A percentile compares a stretch with the other conserved stretches of the same genome.
phyloP scores from a whole-genome alignment of 2,329 filamentous ascomycete genomes.

The Trichoderma citrinoviride region DNA sequence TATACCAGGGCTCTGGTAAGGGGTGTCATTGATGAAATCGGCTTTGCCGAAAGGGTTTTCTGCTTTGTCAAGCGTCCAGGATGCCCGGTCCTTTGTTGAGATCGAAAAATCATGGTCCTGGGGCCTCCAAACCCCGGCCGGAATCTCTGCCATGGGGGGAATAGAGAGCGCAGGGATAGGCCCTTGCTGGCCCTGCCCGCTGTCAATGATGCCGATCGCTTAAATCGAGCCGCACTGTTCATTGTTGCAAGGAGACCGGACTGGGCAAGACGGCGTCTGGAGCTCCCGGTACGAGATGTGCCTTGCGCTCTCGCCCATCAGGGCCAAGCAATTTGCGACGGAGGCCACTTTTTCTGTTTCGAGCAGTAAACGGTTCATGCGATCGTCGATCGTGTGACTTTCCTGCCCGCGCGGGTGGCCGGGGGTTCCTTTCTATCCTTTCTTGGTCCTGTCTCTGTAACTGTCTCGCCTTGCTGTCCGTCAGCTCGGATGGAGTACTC shows the following conservation, averaged over 20 bases:
- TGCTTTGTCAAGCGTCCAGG: neutral
- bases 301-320: neutral
- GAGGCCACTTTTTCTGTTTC: slow-evolving; percentile 19
- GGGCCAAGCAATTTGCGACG: slow-evolving; percentile 17
- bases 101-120: neutral
- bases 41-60: slow-evolving; percentile 3
- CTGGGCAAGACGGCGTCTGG: neutral
- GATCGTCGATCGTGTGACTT: slow-evolving; percentile 21
- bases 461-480: neutral
- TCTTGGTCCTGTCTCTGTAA: neutral
- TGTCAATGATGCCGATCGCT: slow-evolving; percentile 19
- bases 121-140: neutral
- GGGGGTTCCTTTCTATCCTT: neutral
- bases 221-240: slow-evolving; percentile 16
- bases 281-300: neutral
- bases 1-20: slow-evolving; percentile 6
- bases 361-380: slow-evolving; percentile 17
- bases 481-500: no score
- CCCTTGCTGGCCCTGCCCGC: slow-evolving; percentile 13
- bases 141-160: neutral
- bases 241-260: neutral
- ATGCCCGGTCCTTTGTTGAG: neutral
- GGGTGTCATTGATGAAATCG: slow-evolving; percentile 7
- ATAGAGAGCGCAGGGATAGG: neutral
- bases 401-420: neutral